A percentile compares a stretch with the other conserved stretches of the same genome.
Evolutionary conservation across 139 green algal genomes (phyloP).

Genomic region (Asterochloris erici): DNA sequence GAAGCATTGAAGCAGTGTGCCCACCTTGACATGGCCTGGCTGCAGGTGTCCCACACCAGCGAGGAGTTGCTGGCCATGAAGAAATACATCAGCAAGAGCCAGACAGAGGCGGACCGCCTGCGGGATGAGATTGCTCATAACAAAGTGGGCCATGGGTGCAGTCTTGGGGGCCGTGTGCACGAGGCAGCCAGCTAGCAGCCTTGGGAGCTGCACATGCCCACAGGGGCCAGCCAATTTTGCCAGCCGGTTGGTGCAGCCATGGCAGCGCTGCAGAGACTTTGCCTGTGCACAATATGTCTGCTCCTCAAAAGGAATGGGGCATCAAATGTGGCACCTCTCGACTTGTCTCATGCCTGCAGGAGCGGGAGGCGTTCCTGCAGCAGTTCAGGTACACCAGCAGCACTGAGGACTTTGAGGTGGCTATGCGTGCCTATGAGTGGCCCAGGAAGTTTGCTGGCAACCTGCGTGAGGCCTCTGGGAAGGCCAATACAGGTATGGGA

Average conservation of each 20-base stretch:
- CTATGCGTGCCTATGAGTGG: slow-evolving; percentile 71
- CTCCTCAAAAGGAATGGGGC: too few relatives aligned
- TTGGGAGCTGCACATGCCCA: too few relatives aligned
- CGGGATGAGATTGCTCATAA: slow-evolving; percentile 46
- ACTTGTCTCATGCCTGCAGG: not conserved
- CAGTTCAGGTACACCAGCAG: slow-evolving; percentile 35
- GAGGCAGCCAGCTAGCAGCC: too few relatives aligned
- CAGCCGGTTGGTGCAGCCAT: too few relatives aligned
- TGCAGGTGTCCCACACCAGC: slow-evolving; percentile 33
- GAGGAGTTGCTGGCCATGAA: slow-evolving; percentile 71
- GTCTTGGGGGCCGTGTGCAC: too few relatives aligned
- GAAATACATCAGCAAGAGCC: slow-evolving; percentile 56
- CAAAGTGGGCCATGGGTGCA: slow-evolving; percentile 28
- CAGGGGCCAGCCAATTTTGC: too few relatives aligned
- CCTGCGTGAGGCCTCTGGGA: slow-evolving; percentile 60
- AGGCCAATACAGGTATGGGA: slow-evolving; percentile 27
- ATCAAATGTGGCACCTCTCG: too few relatives aligned
- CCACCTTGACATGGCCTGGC: not conserved
- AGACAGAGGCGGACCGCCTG: slow-evolving; percentile 48
- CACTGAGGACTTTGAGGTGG: slow-evolving; percentile 67
- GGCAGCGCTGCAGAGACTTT: too few relatives aligned
- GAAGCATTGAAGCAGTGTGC: not conserved
- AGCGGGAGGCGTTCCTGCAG: slow-evolving; percentile 29
- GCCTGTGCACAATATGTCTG: too few relatives aligned
- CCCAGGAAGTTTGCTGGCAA: slow-evolving; percentile 62